A percentile compares a stretch with the other conserved stretches of the same genome.
These are phyloP conservation scores for Stygiomarasmius scandens DNA, from an alignment of 1,284 basidiomycete genomes.

Conservation along the genomic window DNA sequence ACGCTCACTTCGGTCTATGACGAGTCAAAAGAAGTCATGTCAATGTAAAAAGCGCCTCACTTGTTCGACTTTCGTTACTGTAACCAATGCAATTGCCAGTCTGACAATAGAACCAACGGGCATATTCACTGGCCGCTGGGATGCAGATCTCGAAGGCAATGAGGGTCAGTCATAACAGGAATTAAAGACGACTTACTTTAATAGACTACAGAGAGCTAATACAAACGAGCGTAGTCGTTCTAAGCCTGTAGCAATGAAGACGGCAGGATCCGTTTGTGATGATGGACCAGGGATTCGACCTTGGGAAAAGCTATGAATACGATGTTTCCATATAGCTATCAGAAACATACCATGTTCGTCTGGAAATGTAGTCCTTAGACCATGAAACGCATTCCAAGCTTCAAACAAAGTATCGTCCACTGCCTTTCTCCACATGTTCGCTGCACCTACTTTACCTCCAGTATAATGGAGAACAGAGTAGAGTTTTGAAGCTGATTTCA, in stretches of 20 bases:
- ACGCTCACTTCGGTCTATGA: constrained; percentile 49
- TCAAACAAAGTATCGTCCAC: constrained; percentile 67
- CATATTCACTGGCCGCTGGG: constrained; percentile 69
- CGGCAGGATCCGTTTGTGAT: constrained; percentile 37
- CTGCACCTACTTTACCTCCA: constrained; percentile 77
- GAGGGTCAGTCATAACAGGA: neutral
- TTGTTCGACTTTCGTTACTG: constrained; percentile 57
- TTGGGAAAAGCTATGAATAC: constrained; percentile 4
- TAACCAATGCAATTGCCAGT: constrained; percentile 55
- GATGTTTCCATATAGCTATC: neutral
- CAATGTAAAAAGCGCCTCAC: constrained; percentile 30
- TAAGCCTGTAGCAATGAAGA: constrained; percentile 54
- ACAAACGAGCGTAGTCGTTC: constrained; percentile 61
- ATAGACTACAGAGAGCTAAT: constrained; percentile 53
- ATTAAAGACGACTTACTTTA: constrained; percentile 41
- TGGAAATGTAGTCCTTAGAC: constrained; percentile 60
- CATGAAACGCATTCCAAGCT: constrained; percentile 60
- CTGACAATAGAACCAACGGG: constrained; percentile 67
- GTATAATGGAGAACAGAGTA: constrained; percentile 66
- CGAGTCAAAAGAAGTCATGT: neutral
- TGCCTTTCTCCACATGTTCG: constrained; percentile 70
- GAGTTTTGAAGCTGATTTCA: constrained; percentile 54
- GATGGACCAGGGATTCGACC: constrained; percentile 17
- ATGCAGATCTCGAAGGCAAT: constrained; percentile 48
- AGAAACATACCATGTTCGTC: constrained; percentile 21